A percentile compares a stretch with the other conserved stretches of the same genome.
Evolutionary conservation across 805 yeast species (phyloP).

Genomic region (Wickerhamomyces alni): DNA sequence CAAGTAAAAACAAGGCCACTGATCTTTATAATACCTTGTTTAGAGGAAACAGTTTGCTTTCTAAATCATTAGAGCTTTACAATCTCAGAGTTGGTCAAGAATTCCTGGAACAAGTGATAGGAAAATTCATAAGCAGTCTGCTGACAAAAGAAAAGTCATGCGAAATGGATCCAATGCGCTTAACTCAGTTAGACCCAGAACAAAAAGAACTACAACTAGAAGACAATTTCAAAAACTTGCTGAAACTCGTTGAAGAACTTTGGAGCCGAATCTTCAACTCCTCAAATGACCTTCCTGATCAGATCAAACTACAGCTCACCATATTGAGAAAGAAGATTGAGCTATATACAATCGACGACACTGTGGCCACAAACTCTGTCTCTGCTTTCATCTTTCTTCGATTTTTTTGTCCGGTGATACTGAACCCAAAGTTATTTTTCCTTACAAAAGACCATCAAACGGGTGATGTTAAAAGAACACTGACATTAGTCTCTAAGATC

Average conservation of each 20-base stretch:
- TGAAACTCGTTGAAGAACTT: conserved; percentile 44
- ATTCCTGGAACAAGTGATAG: conserved; percentile 66
- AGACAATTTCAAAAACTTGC: conserved; percentile 43
- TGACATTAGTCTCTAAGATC: conserved; percentile 77
- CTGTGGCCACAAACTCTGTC: conserved; percentile 59
- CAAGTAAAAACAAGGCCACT: conserved; percentile 18
- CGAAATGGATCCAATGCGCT: conserved; percentile 76
- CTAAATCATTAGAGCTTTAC: conserved; percentile 75
- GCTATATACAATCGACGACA: conserved; percentile 44
- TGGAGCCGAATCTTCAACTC: conserved; percentile 66
- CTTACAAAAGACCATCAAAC: conserved; percentile 66
- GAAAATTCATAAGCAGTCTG: conserved; percentile 55
- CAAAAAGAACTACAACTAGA: conserved; percentile 36
- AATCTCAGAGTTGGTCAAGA: conserved; percentile 74
- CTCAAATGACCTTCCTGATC: conserved; percentile 67
- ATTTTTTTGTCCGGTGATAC: conserved; percentile 83
- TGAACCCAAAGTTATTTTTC: conserved; percentile 83
- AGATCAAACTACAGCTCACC: conserved; percentile 58
- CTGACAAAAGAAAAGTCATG: conserved; percentile 42
- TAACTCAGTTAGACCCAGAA: conserved; percentile 30
- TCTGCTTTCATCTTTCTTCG: conserved; percentile 81
- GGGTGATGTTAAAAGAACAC: conserved; percentile 66
- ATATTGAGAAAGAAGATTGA: conserved; percentile 61
- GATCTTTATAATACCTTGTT: conserved; percentile 60
- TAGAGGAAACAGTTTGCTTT: conserved; percentile 78